phyloP scores from a whole-genome alignment of 1,284 basidiomycete species.

The Irpex rosettiformis region DNA sequence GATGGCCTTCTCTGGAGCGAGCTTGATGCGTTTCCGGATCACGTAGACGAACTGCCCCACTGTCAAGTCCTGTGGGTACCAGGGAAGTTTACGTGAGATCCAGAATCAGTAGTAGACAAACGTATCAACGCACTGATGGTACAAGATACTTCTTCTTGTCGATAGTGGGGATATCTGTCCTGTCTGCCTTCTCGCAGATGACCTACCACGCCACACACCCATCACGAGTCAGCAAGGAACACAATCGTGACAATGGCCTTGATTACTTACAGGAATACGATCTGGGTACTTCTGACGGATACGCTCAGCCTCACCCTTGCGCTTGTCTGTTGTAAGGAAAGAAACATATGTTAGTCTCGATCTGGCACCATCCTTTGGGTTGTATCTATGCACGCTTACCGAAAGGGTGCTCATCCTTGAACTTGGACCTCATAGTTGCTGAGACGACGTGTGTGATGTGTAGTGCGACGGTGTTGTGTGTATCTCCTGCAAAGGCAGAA shows the following conservation, averaged over 20 bases:
- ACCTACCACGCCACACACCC: slow-evolving; percentile 52
- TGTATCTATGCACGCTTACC: slow-evolving; percentile 55
- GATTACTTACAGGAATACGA: slow-evolving; percentile 85
- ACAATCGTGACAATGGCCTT: not conserved
- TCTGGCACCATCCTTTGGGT: slow-evolving; percentile 16
- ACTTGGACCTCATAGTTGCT: slow-evolving; percentile 86
- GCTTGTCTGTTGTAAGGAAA: slow-evolving; percentile 72
- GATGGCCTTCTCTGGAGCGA: slow-evolving; percentile 99
- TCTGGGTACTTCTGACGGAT: slow-evolving; percentile 99
- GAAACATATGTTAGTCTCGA: slow-evolving; percentile 24
- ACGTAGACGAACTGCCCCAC: slow-evolving; percentile 99
- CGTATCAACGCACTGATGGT: slow-evolving; percentile 73
- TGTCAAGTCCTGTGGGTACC: slow-evolving; percentile 77
- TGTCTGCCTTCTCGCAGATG: slow-evolving; percentile 99
- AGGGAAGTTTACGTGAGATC: slow-evolving; percentile 11
- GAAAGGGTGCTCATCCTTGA: slow-evolving; percentile 99
- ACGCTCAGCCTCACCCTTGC: slow-evolving; percentile 96
- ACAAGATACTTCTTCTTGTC: slow-evolving; percentile 99
- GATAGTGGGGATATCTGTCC: slow-evolving; percentile 98
- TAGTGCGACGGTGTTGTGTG: slow-evolving; percentile 8
- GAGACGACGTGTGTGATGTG: slow-evolving; percentile 6
- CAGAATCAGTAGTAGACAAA: not conserved
- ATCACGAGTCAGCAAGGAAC: not conserved
- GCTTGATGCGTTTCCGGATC: slow-evolving; percentile 99
- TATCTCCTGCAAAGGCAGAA: slow-evolving; percentile 4